Conservation (phyloP, 1,284 basidiomycete species). For the Pyrrhoderma noxium region DNA sequence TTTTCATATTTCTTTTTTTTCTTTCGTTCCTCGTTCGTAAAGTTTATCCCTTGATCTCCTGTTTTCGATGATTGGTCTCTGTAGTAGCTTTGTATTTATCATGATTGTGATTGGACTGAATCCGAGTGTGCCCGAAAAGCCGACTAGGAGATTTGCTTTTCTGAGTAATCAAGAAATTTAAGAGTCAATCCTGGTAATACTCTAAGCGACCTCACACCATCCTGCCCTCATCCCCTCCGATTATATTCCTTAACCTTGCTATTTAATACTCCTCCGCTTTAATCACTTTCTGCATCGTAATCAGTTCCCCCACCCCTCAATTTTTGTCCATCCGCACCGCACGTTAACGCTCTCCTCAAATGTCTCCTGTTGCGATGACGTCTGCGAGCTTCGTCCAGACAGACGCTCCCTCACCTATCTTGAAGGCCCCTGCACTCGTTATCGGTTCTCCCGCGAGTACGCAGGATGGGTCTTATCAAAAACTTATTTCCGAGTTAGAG, state of each 20-base stretch:
- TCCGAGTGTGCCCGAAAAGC: slow-evolving; percentile 13
- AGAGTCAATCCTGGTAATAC: not conserved
- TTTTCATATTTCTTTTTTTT: not conserved
- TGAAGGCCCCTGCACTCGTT: slow-evolving; percentile 47
- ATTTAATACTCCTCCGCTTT: not conserved
- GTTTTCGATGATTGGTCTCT: not conserved
- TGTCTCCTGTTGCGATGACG: slow-evolving; percentile 15
- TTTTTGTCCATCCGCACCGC: too few relatives aligned
- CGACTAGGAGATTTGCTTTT: not conserved
- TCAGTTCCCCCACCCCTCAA: too few relatives aligned
- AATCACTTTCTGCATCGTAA: not conserved
- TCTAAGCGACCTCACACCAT: too few relatives aligned
- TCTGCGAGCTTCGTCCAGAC: not conserved
- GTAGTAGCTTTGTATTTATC: slow-evolving; percentile 4
- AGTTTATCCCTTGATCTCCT: not conserved
- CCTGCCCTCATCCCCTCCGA: not conserved
- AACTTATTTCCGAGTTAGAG: slow-evolving; percentile 53
- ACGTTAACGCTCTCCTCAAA: not conserved
- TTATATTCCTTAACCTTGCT: not conserved
- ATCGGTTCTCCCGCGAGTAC: slow-evolving; percentile 71
- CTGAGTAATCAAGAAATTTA: slow-evolving; percentile 9
- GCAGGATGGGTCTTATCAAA: slow-evolving; percentile 68
- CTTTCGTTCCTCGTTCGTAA: not conserved
- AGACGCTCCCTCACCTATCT: too few relatives aligned
- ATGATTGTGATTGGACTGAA: slow-evolving; percentile 1